Evolutionary conservation across 1,139 yeast species (phyloP).

Genomic region (Kodamaea derodonti): DNA sequence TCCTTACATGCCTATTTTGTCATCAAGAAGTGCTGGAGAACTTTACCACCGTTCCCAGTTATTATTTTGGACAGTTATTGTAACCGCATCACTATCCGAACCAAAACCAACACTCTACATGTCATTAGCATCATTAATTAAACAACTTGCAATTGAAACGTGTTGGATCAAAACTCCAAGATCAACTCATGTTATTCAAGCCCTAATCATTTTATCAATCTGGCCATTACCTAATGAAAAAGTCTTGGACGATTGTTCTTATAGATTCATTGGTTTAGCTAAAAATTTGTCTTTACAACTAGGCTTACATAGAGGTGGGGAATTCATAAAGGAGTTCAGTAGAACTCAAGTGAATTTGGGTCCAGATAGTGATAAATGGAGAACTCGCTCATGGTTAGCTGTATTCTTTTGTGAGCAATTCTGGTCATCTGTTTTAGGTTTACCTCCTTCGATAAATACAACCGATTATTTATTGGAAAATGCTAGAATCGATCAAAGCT

Average conservation of each 20-base stretch:
- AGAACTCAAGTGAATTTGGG: conserved; percentile 81
- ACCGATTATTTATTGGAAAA: conserved; percentile 80
- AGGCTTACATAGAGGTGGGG: conserved; percentile 88
- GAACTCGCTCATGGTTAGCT: conserved; percentile 90
- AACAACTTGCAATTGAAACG: conserved; percentile 85
- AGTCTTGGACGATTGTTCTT: conserved; percentile 87
- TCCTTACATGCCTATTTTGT: conserved; percentile 77
- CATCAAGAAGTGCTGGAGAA: conserved; percentile 69
- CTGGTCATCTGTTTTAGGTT: conserved; percentile 84
- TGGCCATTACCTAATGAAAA: conserved; percentile 97
- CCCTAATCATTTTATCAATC: conserved; percentile 70
- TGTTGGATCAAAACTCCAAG: conserved; percentile 94
- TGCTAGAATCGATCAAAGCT: conserved; percentile 62
- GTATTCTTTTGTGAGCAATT: conserved; percentile 85
- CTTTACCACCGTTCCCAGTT: conserved; percentile 79
- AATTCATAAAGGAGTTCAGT: conserved; percentile 85
- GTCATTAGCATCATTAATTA: conserved; percentile 71
- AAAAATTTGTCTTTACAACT: conserved; percentile 80
- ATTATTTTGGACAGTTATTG: conserved; percentile 85
- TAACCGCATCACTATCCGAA: conserved; percentile 82
- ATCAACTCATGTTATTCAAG: conserved; percentile 90
- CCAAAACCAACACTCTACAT: conserved; percentile 83
- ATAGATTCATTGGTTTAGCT: conserved; percentile 83
- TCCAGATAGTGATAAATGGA: conserved; percentile 91
- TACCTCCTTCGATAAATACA: conserved; percentile 77